Percentiles rank a stretch among this genome's conserved stretches.
Evolutionary conservation across 768 basidiomycete genomes (phyloP).

Genomic region (Russula vinacea): DNA sequence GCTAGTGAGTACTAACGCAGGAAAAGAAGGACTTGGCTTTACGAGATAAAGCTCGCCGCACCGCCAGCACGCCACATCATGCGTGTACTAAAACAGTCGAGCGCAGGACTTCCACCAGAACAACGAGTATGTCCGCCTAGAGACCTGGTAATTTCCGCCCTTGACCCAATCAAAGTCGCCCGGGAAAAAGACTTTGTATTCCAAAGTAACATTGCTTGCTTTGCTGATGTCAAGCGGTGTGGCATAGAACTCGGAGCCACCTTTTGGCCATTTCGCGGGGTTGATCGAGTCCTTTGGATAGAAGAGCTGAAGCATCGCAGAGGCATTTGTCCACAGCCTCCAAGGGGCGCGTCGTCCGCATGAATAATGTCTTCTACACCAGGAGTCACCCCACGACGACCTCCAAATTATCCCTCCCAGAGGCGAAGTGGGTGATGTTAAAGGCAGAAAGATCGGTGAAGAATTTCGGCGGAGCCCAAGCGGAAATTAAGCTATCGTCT

Average conservation of each 20-base stretch:
- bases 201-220: conserved; percentile 54
- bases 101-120: conserved; percentile 71
- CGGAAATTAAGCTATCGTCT: neutral
- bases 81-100: conserved; percentile 76
- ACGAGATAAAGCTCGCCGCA: conserved; percentile 75
- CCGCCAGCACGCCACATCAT: conserved; percentile 78
- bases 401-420: conserved; percentile 23
- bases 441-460: conserved; percentile 24
- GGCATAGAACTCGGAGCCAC: conserved; percentile 72
- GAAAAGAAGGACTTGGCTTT: conserved; percentile 1
- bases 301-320: conserved; percentile 55
- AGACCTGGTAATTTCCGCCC: conserved; percentile 86
- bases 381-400: conserved; percentile 22
- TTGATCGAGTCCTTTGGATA: conserved; percentile 71
- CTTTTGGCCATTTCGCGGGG: conserved; percentile 53
- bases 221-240: conserved; percentile 43
- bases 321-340: conserved; percentile 35
- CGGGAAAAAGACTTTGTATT: conserved; percentile 78
- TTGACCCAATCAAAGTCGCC: conserved; percentile 70
- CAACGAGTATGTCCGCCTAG: conserved; percentile 66
- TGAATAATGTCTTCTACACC: neutral
- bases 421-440: conserved; percentile 23
- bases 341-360: conserved; percentile 20
- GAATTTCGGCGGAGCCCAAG: conserved; percentile 19
- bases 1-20: neutral